Conservation (phyloP, 768 basidiomycete genomes). For the Clathrus columnatus region DNA sequence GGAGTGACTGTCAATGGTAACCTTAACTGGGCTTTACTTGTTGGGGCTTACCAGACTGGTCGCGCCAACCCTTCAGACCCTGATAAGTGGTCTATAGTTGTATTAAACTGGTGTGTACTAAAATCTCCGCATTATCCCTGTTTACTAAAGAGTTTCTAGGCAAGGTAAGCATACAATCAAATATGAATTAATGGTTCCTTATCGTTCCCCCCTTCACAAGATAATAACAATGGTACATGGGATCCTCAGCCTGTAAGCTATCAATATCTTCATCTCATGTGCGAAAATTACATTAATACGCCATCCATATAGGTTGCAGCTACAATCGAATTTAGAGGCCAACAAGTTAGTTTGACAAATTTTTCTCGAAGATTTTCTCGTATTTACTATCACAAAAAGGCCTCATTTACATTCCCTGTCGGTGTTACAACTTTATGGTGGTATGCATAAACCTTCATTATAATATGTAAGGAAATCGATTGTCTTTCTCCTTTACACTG, state of each 20-base stretch:
- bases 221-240: constrained; percentile 45
- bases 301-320: constrained; percentile 18
- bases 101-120: constrained; percentile 47
- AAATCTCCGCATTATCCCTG: neutral
- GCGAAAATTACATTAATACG: neutral
- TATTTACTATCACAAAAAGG: constrained; percentile 27
- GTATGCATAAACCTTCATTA: constrained; percentile 19
- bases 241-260: constrained; percentile 40
- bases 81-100: constrained; percentile 61
- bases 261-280: neutral
- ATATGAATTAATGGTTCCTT: constrained; percentile 20
- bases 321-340: constrained; percentile 57
- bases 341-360: constrained; percentile 35
- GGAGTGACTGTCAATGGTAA: constrained; percentile 52
- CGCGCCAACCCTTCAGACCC: constrained; percentile 46
- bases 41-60: constrained; percentile 55
- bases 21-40: constrained; percentile 50
- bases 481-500: too few species aligned
- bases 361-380: neutral
- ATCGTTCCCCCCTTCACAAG: constrained; percentile 27
- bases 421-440: constrained; percentile 55
- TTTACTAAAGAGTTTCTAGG: neutral
- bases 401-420: constrained; percentile 69
- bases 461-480: too few species aligned
- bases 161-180: constrained; percentile 7